Conservation (phyloP, 2,329 filamentous ascomycete species). For the Phaeosphaeriaceae sp. region DNA sequence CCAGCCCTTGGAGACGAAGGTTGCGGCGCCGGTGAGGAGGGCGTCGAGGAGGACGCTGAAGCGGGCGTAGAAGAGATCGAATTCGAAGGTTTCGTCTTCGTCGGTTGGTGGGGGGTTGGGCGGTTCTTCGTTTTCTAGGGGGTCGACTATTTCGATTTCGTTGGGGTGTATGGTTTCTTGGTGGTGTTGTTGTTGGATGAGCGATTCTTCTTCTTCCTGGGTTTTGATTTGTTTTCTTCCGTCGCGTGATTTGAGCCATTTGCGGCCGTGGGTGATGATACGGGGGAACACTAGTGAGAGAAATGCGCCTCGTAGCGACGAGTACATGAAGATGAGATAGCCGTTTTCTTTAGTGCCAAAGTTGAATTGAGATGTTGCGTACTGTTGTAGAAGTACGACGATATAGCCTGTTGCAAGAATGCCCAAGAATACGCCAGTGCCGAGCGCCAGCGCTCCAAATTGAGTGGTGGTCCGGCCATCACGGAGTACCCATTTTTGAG, state of each 20-base stretch:
- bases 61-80: conserved; percentile 71
- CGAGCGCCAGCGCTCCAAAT: conserved; percentile 69
- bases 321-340: conserved; percentile 54
- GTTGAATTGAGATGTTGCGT: conserved; percentile 53
- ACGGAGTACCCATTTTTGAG: conserved; percentile 60
- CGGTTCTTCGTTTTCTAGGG: conserved; percentile 59
- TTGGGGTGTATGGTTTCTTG: conserved; percentile 36
- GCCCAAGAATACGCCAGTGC: conserved; percentile 69
- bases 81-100: conserved; percentile 60
- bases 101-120: conserved; percentile 41
- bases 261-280: conserved; percentile 52
- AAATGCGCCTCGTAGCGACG: conserved; percentile 52
- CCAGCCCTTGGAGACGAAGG: conserved; percentile 68
- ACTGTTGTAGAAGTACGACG: conserved; percentile 62
- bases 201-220: conserved; percentile 16
- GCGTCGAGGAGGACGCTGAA: conserved; percentile 71
- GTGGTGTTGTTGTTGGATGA: conserved; percentile 29
- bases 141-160: conserved; percentile 53
- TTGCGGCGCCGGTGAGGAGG: conserved; percentile 66
- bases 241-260: conserved; percentile 47
- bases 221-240: conserved; percentile 7
- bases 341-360: conserved; percentile 56
- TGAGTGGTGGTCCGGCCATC: conserved; percentile 62
- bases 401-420: conserved; percentile 74
- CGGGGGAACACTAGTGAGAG: conserved; percentile 53